Conservation (phyloP, 257 asterid species). For the Solanum ossicruentum region DNA sequence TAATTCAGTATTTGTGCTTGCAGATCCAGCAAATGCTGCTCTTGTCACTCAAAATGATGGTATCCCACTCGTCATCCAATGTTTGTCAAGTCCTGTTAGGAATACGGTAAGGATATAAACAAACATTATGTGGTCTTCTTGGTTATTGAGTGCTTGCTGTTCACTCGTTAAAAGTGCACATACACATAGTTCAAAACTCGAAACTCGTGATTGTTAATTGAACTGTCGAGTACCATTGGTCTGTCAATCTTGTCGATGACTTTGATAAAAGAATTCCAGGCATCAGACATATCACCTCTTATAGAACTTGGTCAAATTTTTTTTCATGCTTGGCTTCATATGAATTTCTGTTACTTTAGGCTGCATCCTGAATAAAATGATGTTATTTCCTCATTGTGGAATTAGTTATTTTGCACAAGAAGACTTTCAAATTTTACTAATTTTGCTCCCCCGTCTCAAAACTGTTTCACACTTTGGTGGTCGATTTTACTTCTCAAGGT, state of each 20-base stretch:
- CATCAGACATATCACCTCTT: background rate
- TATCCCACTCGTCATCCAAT: slow-evolving; percentile 67
- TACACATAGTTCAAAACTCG: background rate
- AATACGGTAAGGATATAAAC: slow-evolving; percentile 49
- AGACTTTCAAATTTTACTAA: background rate
- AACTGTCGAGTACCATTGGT: background rate
- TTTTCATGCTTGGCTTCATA: background rate
- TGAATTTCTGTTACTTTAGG: background rate
- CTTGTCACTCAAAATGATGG: slow-evolving; percentile 61
- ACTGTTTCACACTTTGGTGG: background rate
- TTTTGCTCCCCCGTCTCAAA: background rate
- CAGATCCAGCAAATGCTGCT: slow-evolving; percentile 83
- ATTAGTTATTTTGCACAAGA: background rate
- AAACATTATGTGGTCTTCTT: background rate
- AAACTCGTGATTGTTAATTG: background rate
- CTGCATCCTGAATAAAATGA: background rate
- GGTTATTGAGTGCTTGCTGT: background rate
- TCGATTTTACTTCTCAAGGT: background rate
- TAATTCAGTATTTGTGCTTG: background rate
- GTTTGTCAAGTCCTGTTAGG: slow-evolving; percentile 88
- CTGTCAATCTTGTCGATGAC: background rate
- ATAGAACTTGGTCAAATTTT: background rate
- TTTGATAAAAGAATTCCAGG: background rate
- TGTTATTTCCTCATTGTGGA: background rate
- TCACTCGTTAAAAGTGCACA: background rate